Evolutionary conservation across 768 basidiomycete species (phyloP).

Genomic region (Mycena chlorophos): DNA sequence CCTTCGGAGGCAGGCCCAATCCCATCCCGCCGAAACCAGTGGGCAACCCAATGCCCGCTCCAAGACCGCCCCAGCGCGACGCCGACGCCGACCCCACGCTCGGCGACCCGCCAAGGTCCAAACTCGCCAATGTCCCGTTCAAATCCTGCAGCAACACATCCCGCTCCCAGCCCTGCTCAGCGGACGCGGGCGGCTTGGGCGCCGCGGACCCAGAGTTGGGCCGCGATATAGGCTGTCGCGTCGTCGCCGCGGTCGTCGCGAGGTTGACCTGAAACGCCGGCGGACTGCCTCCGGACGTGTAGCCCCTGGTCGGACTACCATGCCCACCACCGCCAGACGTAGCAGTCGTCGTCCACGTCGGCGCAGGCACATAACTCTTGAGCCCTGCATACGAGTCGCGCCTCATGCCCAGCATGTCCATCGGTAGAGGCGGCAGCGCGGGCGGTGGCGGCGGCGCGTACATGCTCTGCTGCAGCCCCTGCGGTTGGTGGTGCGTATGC

Average conservation of each 20-base stretch:
- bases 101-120: too few species aligned
- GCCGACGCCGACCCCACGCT: too few species aligned
- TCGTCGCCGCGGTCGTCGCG: constrained; percentile 42
- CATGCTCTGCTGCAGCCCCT: too few species aligned
- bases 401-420: constrained; percentile 27
- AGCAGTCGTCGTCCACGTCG: constrained; percentile 50
- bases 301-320: constrained; percentile 44
- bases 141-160: constrained; percentile 64
- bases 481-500: constrained; percentile 35
- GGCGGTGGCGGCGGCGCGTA: background rate
- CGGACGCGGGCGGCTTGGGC: constrained; percentile 26
- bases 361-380: constrained; percentile 31
- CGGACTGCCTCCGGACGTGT: constrained; percentile 47
- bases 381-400: constrained; percentile 35
- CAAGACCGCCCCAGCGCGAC: too few species aligned
- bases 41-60: too few species aligned
- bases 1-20: background rate
- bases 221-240: constrained; percentile 46
- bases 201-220: constrained; percentile 50
- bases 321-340: constrained; percentile 32
- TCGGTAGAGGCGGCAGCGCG: constrained; percentile 11
- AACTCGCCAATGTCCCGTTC: constrained; percentile 74
- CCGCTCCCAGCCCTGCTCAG: constrained; percentile 30
- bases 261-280: constrained; percentile 43
- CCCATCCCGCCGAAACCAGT: too few species aligned